phyloP scores from a whole-genome alignment of 148 eudicot genomes.

The Cornus suecica region DNA sequence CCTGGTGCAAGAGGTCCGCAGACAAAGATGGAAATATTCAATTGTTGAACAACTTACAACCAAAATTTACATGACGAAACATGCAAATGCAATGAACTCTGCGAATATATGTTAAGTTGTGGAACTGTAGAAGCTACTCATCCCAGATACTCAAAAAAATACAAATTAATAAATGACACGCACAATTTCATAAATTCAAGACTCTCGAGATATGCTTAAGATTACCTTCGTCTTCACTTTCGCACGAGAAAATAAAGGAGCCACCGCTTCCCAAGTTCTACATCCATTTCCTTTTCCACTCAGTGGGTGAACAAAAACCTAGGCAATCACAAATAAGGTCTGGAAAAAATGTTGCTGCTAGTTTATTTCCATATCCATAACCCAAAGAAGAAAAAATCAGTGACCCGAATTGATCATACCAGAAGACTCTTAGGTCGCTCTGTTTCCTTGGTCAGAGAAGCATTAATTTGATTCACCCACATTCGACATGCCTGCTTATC shows the following conservation, averaged over 20 bases:
- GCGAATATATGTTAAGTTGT: background rate
- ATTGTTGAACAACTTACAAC: background rate
- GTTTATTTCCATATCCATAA: conserved; percentile 9
- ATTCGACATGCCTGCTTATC: conserved; percentile 48
- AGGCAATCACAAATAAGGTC: conserved; percentile 31
- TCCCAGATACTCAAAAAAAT: too few species aligned
- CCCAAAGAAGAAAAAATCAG: conserved; percentile 1
- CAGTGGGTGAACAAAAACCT: conserved; percentile 90
- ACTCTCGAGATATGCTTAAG: background rate
- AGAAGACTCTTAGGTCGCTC: conserved; percentile 84
- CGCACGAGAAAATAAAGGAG: conserved; percentile 82
- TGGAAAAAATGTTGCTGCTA: conserved; percentile 17
- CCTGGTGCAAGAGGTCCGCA: background rate
- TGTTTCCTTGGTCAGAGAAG: conserved; percentile 37
- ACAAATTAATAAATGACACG: too few species aligned
- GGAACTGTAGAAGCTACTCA: background rate
- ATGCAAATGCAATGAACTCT: background rate
- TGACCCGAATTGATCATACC: conserved; percentile 39
- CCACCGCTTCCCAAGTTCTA: conserved; percentile 68
- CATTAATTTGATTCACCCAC: conserved; percentile 56
- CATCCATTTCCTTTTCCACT: conserved; percentile 85
- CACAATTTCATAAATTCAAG: background rate
- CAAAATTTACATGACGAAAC: background rate
- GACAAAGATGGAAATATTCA: background rate
- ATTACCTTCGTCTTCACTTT: conserved; percentile 76